These are phyloP conservation scores for Pseudocercospora cruenta DNA, from an alignment of 2,329 filamentous ascomycete genomes.

Conservation along the genomic window DNA sequence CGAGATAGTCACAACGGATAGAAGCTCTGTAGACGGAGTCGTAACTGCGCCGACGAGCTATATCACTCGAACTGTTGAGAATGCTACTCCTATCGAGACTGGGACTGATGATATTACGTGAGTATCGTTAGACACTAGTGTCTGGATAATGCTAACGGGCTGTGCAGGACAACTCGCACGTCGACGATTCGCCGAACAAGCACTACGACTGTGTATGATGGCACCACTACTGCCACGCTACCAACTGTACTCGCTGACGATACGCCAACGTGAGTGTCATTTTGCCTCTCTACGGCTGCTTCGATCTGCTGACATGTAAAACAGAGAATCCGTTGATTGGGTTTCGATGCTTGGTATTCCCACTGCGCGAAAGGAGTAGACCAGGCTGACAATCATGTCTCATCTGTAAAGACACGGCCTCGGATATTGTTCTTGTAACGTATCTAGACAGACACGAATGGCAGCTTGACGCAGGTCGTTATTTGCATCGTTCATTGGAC, in stretches of 20 bases:
- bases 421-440: constrained; percentile 1
- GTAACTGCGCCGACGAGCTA: constrained; percentile 35
- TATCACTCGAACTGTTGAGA: constrained; percentile 35
- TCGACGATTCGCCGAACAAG: constrained; percentile 27
- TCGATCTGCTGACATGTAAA: background rate
- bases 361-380: constrained; percentile 13
- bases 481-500: background rate
- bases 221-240: constrained; percentile 27
- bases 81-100: constrained; percentile 20
- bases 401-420: background rate
- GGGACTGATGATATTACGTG: constrained; percentile 23
- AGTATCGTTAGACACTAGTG: background rate
- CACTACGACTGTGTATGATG: constrained; percentile 28
- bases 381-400: background rate
- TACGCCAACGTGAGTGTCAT: constrained; percentile 3
- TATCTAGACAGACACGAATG: background rate
- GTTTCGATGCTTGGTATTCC: constrained; percentile 17
- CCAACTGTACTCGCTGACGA: constrained; percentile 17
- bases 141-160: background rate
- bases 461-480: constrained; percentile 4
- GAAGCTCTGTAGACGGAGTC: constrained; percentile 20
- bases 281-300: background rate
- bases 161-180: constrained; percentile 20
- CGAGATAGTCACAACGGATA: constrained; percentile 38
- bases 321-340: constrained; percentile 17